Conservation (phyloP, 768 basidiomycete genomes). For the Amanita polypyramis region DNA sequence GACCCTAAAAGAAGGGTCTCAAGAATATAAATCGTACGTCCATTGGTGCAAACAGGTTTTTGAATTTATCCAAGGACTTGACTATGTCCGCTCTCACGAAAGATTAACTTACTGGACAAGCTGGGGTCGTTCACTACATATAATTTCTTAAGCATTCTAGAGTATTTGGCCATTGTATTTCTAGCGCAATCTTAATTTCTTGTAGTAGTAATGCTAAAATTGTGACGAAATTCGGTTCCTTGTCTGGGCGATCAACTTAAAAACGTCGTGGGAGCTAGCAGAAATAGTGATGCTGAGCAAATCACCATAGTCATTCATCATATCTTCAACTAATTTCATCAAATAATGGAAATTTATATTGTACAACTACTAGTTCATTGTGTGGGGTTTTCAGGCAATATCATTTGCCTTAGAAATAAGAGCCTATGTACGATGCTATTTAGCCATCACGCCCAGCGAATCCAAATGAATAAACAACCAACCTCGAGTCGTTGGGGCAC, state of each 20-base stretch:
- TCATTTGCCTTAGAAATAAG: no score
- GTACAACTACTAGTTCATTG: no score
- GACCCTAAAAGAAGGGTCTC: constrained; percentile 4
- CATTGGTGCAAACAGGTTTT: constrained; percentile 25
- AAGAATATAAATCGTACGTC: constrained; percentile 17
- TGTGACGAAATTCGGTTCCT: neutral
- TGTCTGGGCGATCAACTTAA: no score
- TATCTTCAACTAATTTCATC: no score
- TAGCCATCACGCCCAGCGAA: no score
- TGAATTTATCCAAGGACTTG: constrained; percentile 16
- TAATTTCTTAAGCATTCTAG: neutral
- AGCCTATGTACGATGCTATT: no score
- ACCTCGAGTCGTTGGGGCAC: constrained; percentile 31
- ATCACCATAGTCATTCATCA: no score
- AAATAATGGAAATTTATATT: no score
- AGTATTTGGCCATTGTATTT: constrained; percentile 4
- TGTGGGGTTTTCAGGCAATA: no score
- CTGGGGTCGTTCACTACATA: constrained; percentile 16
- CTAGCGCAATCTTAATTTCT: neutral
- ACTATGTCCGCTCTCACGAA: constrained; percentile 21
- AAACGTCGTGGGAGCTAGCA: no score
- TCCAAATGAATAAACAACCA: constrained; percentile 2
- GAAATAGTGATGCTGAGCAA: no score
- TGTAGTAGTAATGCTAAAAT: neutral
- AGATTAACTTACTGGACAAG: constrained; percentile 21